Conservation (phyloP, 495 filamentous ascomycete species). For the Tuber microsphaerosporum region DNA sequence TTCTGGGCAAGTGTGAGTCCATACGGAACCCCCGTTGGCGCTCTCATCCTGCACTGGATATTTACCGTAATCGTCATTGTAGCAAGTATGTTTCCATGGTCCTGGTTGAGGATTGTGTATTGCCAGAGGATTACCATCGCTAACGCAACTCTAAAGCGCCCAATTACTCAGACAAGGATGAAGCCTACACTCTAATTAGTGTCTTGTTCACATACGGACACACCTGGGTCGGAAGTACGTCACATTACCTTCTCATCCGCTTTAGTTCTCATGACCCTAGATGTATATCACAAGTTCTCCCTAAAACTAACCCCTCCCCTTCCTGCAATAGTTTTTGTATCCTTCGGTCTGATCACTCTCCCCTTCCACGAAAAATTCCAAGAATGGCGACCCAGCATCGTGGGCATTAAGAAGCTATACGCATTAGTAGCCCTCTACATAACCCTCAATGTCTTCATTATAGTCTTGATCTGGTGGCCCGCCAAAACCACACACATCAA, state of each 20-base stretch:
- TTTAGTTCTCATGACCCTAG: background rate
- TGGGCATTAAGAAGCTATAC: conserved; percentile 15
- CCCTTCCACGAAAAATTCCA: conserved; percentile 16
- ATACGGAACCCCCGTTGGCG: conserved; percentile 38
- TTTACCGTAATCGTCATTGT: conserved; percentile 31
- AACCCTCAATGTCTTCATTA: conserved; percentile 33
- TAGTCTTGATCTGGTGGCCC: conserved; percentile 37
- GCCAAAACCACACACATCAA: conserved; percentile 10
- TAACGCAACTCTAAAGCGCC: conserved; percentile 21
- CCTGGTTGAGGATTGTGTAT: background rate
- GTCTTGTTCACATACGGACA: conserved; percentile 35
- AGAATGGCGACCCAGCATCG: conserved; percentile 18
- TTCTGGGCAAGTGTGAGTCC: conserved; percentile 36
- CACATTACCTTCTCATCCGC: background rate
- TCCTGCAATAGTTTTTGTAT: conserved; percentile 18
- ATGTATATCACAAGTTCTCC: background rate
- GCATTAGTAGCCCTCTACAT: conserved; percentile 30
- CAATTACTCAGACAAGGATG: conserved; percentile 25
- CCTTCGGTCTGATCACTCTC: conserved; percentile 29
- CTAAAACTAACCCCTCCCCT: conserved; percentile 11
- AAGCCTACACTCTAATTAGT: conserved; percentile 37
- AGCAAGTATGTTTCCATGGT: conserved; percentile 16
- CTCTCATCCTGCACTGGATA: conserved; percentile 37
- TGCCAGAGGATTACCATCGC: background rate
- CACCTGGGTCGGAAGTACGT: conserved; percentile 37